phyloP scores from a whole-genome alignment of 371 early-diverging fungal genomes.

The Encephalitozoon intestinalis region DNA sequence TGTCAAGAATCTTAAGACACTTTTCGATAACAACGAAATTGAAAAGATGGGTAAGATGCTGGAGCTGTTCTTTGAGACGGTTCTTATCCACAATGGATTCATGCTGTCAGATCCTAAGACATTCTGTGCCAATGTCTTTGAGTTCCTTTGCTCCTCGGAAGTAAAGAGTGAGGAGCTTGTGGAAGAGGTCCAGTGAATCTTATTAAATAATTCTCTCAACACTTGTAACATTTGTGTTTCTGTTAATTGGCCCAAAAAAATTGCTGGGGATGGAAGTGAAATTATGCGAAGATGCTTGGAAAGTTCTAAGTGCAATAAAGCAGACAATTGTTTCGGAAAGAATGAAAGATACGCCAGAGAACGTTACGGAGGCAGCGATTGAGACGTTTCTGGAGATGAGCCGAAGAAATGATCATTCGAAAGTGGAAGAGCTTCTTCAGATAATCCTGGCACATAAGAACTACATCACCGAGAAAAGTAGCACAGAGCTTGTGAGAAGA shows the following conservation, averaged over 20 bases:
- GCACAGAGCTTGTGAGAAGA: neutral
- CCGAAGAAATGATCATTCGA: neutral
- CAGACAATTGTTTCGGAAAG: neutral
- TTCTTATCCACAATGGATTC: constrained; percentile 33
- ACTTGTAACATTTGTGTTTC: too few relatives aligned
- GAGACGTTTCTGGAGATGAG: neutral
- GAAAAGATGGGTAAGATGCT: constrained; percentile 5
- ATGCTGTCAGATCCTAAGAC: constrained; percentile 3
- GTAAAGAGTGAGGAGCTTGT: neutral
- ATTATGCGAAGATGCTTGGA: neutral
- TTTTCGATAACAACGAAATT: constrained; percentile 8
- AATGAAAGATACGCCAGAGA: neutral
- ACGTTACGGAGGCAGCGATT: neutral
- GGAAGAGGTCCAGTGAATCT: neutral
- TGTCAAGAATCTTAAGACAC: constrained; percentile 31
- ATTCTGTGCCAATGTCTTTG: constrained; percentile 7
- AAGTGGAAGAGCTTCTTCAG: neutral
- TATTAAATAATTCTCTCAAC: neutral
- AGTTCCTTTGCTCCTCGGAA: neutral
- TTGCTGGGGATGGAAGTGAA: neutral
- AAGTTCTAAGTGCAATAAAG: neutral
- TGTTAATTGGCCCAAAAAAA: neutral
- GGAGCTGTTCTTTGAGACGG: constrained; percentile 16
- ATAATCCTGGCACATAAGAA: neutral
- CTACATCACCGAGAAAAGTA: neutral